These are phyloP conservation scores for Grigorovia jiainica DNA, from an alignment of 805 yeast genomes.

Conservation along the genomic window DNA sequence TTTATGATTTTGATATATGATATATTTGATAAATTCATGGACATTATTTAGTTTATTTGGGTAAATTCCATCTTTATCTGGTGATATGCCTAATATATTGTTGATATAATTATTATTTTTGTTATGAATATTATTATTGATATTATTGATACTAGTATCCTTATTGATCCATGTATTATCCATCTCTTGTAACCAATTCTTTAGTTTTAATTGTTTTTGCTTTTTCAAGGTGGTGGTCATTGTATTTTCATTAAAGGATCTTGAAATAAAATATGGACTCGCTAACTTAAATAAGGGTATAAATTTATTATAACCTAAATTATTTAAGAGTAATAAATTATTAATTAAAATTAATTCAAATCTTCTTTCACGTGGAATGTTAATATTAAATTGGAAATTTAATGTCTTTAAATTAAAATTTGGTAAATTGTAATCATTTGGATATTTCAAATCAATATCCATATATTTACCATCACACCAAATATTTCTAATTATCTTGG, in stretches of 20 bases:
- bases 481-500: conserved; percentile 46
- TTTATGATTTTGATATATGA: conserved; percentile 15
- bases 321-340: conserved; percentile 39
- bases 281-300: conserved; percentile 31
- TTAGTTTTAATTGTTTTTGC: conserved; percentile 16
- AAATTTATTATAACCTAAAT: conserved; percentile 39
- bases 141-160: no score
- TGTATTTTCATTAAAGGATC: conserved; percentile 28
- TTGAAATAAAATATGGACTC: conserved; percentile 37
- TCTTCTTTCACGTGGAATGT: conserved; percentile 28
- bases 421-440: conserved; percentile 9
- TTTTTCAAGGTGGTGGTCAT: conserved; percentile 19
- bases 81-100: neutral
- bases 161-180: conserved; percentile 16
- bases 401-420: conserved; percentile 18
- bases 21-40: conserved; percentile 18
- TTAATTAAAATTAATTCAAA: conserved; percentile 37
- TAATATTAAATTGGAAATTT: conserved; percentile 18
- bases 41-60: conserved; percentile 16
- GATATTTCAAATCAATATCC: conserved; percentile 17
- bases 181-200: conserved; percentile 22
- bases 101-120: conserved; percentile 3
- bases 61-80: conserved; percentile 5
- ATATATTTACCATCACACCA: conserved; percentile 37
- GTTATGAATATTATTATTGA: conserved; percentile 3